phyloP scores from a whole-genome alignment of 768 basidiomycete species.

The Tricholoma hemisulphureum region DNA sequence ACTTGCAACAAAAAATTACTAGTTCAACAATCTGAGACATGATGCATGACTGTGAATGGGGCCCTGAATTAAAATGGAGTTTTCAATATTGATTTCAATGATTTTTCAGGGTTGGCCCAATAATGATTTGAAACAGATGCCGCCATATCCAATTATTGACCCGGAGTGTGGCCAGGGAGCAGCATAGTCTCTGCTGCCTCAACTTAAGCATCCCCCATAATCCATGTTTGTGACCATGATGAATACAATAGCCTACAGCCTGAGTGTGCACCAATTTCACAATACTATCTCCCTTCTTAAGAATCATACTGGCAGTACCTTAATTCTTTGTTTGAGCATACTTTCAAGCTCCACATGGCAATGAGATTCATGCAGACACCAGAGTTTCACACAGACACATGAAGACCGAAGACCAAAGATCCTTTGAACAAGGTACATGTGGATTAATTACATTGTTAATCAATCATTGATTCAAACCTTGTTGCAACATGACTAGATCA shows the following conservation, averaged over 20 bases:
- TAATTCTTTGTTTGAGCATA: neutral
- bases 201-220: neutral
- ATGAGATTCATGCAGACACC: neutral
- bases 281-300: neutral
- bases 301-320: neutral
- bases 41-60: neutral
- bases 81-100: neutral
- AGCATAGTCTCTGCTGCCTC: neutral
- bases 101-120: neutral
- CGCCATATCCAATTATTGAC: neutral
- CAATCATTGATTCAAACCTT: neutral
- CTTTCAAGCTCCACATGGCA: neutral
- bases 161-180: neutral
- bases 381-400: neutral
- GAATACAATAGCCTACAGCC: neutral
- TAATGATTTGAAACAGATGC: neutral
- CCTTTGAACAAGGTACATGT: neutral
- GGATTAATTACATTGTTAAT: neutral
- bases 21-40: neutral
- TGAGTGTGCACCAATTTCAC: neutral
- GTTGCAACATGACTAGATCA: neutral
- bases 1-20: neutral
- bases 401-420: neutral
- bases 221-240: neutral
- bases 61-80: neutral